phyloP scores from a whole-genome alignment of 257 asterid genomes.

The Penstemon newberryi region DNA sequence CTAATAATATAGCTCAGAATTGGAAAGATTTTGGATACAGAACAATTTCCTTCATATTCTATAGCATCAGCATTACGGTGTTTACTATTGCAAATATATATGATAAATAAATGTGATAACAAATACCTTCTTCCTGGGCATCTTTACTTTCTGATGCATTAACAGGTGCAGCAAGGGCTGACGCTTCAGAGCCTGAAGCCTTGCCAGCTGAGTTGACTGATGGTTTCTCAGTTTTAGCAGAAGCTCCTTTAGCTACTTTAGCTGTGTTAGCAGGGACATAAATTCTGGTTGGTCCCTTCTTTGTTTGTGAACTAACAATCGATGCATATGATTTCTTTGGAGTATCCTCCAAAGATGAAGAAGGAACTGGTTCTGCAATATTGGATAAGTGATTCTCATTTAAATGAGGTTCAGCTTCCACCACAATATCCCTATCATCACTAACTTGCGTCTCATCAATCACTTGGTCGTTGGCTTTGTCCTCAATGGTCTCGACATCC shows the following conservation, averaged over 20 bases:
- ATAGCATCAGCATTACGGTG: neutral
- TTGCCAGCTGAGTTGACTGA: slow-evolving; percentile 36
- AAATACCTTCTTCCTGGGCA: slow-evolving; percentile 60
- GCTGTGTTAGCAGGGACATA: slow-evolving; percentile 53
- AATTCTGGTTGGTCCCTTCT: slow-evolving; percentile 53
- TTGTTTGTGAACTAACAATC: slow-evolving; percentile 66
- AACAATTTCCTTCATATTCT: slow-evolving; percentile 18
- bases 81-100: neutral
- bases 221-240: slow-evolving; percentile 47
- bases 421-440: slow-evolving; percentile 43
- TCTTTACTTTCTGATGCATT: slow-evolving; percentile 43
- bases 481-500: slow-evolving; percentile 50
- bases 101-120: neutral
- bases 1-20: slow-evolving; percentile 6
- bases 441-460: slow-evolving; percentile 46
- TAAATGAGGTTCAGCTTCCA: slow-evolving; percentile 46
- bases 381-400: slow-evolving; percentile 43
- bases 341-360: slow-evolving; percentile 55
- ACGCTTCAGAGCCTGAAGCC: slow-evolving; percentile 44
- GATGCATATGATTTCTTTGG: slow-evolving; percentile 92
- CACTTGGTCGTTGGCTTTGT: slow-evolving; percentile 39
- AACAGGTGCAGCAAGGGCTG: slow-evolving; percentile 29
- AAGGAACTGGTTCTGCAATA: slow-evolving; percentile 39
- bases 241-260: slow-evolving; percentile 22
- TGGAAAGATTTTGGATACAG: neutral